Base-by-base conservation (phyloP, 2,329 filamentous ascomycete genomes). In the Trichoderma simmonsii region DNA sequence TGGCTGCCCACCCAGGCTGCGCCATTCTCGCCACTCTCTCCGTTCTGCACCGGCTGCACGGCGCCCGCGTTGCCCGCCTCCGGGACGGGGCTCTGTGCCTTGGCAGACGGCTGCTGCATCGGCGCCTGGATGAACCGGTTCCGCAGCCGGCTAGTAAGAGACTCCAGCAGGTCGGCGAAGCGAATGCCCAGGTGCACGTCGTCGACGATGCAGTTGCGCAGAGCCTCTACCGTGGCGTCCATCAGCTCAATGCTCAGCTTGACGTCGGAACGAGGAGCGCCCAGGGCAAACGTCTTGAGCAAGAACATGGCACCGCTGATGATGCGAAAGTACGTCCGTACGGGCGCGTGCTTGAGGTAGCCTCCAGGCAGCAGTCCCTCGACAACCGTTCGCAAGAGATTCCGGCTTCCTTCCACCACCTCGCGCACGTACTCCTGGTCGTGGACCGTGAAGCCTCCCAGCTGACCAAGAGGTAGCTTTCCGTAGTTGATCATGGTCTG, bases 291-390 rank as follows among this genome's bases (percentile, higher is more conserved):
- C 0, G 93, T 95, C 83, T 92, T 96, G 64, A 96, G 87, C 21
- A 96, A 81, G 77, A 96, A 95, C 88, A 95, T 95, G 74, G 92
- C 92, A 4, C 93, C 93, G 72, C 91, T 93, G 75, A 95, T 93
- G 79, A 96, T 95, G 71, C 93, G 90, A 83, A 96, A 95, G 80
- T 95, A 95, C 0, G 93, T 95, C 61, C 93, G 87, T 5, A 96
- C 93, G 0, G 93, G 93, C 0, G 92, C 92, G 78, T 95, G 93
- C 78, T 93, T 93, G 59, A 96, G 89, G 76, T 93, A 94, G 51
- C 91, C 91, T 7, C 88, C 88, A 0, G 92, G 92, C 5, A 93
- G 85, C 21, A 96, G 85, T 2, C 92, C 92, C 26, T 95, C 89
- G 8, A 95, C 92, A 0, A 96, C 93, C 0, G 91, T 91, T 64